These are phyloP conservation scores for Paramecium primaurelia DNA, from an alignment of 73 alveolate genomes.

Conservation along the genomic window DNA sequence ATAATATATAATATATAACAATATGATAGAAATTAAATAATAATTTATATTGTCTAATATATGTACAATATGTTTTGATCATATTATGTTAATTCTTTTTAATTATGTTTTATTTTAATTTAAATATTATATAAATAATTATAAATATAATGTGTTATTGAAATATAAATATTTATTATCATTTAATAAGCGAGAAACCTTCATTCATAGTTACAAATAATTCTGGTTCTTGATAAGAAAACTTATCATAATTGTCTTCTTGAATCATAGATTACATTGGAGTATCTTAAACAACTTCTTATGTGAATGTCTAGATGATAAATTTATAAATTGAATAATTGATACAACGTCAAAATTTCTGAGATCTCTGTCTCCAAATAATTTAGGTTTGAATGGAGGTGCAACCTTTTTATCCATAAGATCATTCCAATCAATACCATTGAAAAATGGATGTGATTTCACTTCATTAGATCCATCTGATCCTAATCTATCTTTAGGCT, in stretches of 20 bases:
- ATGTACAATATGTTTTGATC: neutral
- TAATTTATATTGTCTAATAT: too few species aligned
- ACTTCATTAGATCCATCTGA: constrained; percentile 66
- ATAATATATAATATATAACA: too few species aligned
- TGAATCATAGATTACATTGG: constrained; percentile 2
- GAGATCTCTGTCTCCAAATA: constrained; percentile 60
- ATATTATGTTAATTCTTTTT: neutral
- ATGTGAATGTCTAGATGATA: constrained; percentile 16
- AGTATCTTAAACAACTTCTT: neutral
- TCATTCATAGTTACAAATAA: neutral
- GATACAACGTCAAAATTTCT: constrained; percentile 63
- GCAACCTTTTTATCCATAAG: constrained; percentile 51
- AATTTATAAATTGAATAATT: neutral
- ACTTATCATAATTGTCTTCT: constrained; percentile 25
- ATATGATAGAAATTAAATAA: neutral
- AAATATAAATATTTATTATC: neutral
- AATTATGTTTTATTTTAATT: too few species aligned
- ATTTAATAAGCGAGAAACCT: neutral
- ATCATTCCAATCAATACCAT: constrained; percentile 61
- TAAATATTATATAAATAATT: neutral
- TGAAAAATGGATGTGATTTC: constrained; percentile 67
- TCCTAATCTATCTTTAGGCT: constrained; percentile 70
- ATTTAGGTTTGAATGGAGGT: constrained; percentile 81
- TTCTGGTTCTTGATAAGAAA: constrained; percentile 19
- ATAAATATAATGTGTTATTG: neutral